Evolutionary conservation across 352 stramenopile species (phyloP).

Genomic region (Globisporangium apiculatum): DNA sequence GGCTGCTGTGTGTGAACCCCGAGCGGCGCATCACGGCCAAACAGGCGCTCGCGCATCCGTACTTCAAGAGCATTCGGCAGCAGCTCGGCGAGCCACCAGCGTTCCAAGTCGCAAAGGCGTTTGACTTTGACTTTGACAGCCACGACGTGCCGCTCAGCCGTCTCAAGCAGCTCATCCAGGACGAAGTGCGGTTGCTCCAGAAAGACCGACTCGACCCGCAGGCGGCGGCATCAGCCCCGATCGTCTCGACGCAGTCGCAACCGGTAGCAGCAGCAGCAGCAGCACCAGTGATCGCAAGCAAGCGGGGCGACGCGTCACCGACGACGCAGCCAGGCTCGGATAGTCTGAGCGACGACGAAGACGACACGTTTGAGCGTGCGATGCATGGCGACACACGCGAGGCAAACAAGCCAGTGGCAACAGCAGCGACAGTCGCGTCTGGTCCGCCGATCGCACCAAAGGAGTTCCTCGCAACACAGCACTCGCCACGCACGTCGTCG

Average conservation of each 20-base stretch:
- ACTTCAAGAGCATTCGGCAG: conserved; percentile 71
- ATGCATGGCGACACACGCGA: conserved; percentile 1
- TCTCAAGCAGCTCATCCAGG: conserved; percentile 67
- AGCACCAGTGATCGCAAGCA: not conserved
- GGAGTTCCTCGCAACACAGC: conserved; percentile 9
- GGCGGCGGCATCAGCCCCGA: conserved; percentile 4
- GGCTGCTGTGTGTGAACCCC: conserved; percentile 87
- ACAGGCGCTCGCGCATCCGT: conserved; percentile 88
- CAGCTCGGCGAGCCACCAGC: conserved; percentile 64
- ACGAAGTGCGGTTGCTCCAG: conserved; percentile 63
- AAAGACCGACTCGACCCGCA: conserved; percentile 25
- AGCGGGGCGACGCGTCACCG: conserved; percentile 3
- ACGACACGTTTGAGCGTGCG: conserved; percentile 9
- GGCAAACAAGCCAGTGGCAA: not conserved
- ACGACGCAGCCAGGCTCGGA: conserved; percentile 4
- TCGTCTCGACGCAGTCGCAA: conserved; percentile 2
- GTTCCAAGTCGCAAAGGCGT: conserved; percentile 57
- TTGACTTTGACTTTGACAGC: conserved; percentile 85
- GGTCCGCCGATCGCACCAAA: conserved; percentile 6
- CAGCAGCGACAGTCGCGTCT: no score
- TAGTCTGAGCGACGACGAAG: conserved; percentile 9
- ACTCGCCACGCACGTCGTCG: not conserved
- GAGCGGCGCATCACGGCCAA: conserved; percentile 83
- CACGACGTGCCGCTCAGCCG: conserved; percentile 51
- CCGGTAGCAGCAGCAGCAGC: conserved; percentile 3